Evolutionary conservation across 805 yeast genomes (phyloP).

Genomic region (Candida verbasci): DNA sequence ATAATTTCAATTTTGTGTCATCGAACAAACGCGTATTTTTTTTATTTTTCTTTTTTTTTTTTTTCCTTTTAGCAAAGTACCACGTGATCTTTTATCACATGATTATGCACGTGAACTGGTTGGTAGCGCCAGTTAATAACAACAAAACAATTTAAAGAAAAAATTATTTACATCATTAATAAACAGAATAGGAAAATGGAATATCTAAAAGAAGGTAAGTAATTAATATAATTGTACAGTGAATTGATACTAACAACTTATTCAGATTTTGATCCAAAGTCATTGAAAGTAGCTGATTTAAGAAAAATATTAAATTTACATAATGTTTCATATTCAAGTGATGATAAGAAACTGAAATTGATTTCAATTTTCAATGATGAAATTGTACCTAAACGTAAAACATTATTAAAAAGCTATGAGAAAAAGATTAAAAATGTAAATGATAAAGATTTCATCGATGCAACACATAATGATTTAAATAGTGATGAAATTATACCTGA

Average conservation of each 20-base stretch:
- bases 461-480: not conserved
- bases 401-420: constrained; percentile 30
- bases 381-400: constrained; percentile 45
- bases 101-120: too few relatives aligned
- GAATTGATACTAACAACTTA: too few relatives aligned
- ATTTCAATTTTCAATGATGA: constrained; percentile 55
- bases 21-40: too few relatives aligned
- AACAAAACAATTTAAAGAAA: too few relatives aligned
- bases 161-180: too few relatives aligned
- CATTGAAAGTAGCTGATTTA: constrained; percentile 64
- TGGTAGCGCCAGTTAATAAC: too few relatives aligned
- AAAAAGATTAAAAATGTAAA: constrained; percentile 12
- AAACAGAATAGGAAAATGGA: too few relatives aligned
- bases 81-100: too few relatives aligned
- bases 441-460: constrained; percentile 18
- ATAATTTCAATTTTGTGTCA: too few relatives aligned
- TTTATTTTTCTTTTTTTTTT: too few relatives aligned
- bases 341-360: constrained; percentile 66
- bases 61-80: too few relatives aligned
- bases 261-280: constrained; percentile 53
- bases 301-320: constrained; percentile 62
- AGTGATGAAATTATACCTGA: constrained; percentile 2
- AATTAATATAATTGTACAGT: too few relatives aligned
- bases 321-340: constrained; percentile 54
- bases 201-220: constrained; percentile 8